These are phyloP conservation scores for Paramarasmius palmivorus DNA, from an alignment of 1,284 basidiomycete species.

Conservation along the genomic window DNA sequence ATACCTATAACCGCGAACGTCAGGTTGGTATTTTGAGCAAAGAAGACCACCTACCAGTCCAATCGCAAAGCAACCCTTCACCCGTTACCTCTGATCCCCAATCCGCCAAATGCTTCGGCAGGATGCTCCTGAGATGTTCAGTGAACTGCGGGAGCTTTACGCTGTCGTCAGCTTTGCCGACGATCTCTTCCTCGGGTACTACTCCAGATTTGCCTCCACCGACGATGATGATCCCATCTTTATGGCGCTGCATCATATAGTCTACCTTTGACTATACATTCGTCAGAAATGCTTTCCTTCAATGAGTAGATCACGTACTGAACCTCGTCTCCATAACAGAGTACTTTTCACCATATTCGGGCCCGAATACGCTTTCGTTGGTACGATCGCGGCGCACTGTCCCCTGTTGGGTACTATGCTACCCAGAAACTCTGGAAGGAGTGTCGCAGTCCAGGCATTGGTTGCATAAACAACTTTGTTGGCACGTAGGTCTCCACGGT, in stretches of 20 bases:
- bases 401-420: constrained; percentile 9
- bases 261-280: neutral
- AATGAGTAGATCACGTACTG: constrained; percentile 1
- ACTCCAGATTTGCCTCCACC: constrained; percentile 8
- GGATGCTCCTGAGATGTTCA: neutral
- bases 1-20: constrained; percentile 4
- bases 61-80: neutral
- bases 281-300: neutral
- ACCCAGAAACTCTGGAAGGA: constrained; percentile 19
- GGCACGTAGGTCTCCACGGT: constrained; percentile 24
- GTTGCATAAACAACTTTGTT: constrained; percentile 35
- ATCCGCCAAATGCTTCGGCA: neutral
- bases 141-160: neutral
- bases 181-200: too few species aligned
- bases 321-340: neutral
- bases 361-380: constrained; percentile 5
- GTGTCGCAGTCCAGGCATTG: constrained; percentile 33
- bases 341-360: neutral
- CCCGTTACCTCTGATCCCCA: neutral
- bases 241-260: constrained; percentile 5
- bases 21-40: too few species aligned
- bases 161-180: neutral
- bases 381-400: constrained; percentile 10
- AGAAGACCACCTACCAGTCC: neutral
- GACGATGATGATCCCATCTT: constrained; percentile 11